phyloP scores from a whole-genome alignment of 176 grass and related monocot species.

The Raddia guianensis region DNA sequence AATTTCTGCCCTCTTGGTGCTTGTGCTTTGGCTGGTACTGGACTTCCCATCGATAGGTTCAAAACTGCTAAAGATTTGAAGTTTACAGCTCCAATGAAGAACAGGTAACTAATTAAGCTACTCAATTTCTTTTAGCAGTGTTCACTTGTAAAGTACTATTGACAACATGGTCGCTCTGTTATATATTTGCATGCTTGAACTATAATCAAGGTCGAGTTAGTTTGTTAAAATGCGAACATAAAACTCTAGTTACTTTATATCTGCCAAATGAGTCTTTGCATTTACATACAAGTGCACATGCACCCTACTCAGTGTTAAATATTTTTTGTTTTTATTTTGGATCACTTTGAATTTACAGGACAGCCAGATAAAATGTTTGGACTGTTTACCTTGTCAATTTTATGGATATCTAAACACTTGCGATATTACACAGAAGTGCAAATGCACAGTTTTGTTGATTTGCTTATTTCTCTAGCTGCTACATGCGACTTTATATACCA shows the following conservation, averaged over 20 bases:
- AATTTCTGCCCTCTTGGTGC: constrained; percentile 97
- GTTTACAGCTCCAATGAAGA: constrained; percentile 92
- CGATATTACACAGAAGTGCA: neutral
- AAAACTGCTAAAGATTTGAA: constrained; percentile 80
- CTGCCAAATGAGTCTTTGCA: neutral
- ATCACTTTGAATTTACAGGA: neutral
- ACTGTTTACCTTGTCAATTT: neutral
- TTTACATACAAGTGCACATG: constrained; percentile 5
- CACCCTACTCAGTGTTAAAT: neutral
- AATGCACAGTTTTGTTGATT: neutral
- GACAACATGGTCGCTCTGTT: constrained; percentile 22
- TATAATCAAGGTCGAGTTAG: neutral
- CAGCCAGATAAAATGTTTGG: neutral
- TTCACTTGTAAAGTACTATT: constrained; percentile 9
- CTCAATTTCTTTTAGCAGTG: constrained; percentile 4
- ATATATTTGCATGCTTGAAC: constrained; percentile 25
- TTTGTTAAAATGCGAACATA: constrained; percentile 2
- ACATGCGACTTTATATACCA: too few species aligned
- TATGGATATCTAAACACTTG: neutral
- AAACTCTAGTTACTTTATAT: neutral
- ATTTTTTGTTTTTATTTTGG: neutral
- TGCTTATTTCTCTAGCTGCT: neutral
- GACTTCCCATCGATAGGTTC: constrained; percentile 94
- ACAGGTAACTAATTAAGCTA: constrained; percentile 65
- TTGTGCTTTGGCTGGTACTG: constrained; percentile 97